Evolutionary conservation across 2,329 filamentous ascomycete species (phyloP), one percentile per base, ranked within the genome.

Genomic region (Clonostachys byssicola): DNA sequence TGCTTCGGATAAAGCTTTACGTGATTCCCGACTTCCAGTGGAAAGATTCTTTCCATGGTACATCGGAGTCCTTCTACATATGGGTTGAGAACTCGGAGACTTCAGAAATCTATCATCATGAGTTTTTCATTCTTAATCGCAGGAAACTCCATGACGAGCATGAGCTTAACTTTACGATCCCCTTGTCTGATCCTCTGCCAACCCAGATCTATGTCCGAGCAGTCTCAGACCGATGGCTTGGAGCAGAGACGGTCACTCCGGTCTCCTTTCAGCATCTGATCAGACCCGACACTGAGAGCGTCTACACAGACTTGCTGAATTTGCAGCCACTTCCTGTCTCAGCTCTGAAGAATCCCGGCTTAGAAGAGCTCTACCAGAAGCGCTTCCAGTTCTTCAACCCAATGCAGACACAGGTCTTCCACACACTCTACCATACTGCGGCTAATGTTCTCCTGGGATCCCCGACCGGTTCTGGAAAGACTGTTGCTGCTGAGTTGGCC

Each of bases 31-130:
- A 97, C 45, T 99, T 99, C 61, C 77, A 76, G 36, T 99, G 94
- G 94, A 95, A 96, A 56, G 92, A 97, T 55, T 85, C 88, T 42
- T 81, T 96, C 49, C 92, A 99, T 60, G 95, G 95, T 16, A 90
- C 85, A 4, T 96, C 92, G 0, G 94, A 99, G 60, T 92, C 92
- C 5, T 99, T 95, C 70, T 99, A 95, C 80, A 87, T 99, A 49
- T 99, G 94, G 95, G 92, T 99, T 4, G 94, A 99, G 65, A 96
- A 97, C 62, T 96, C 92, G 0, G 94, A 97, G 58, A 96, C 92
- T 0, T 92, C 90, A 0, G 92, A 97, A 65, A 97, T 99, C 39
- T 97, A 96, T 59, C 94, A 99, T 58, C 89, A 97, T 54, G 94
- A 99, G 63, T 96, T 87, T 67, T 97, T 99, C 68, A 94, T 99